These are phyloP conservation scores for Ophiostoma triangulosporum DNA, from an alignment of 2,329 filamentous ascomycete species.

Conservation along the genomic window DNA sequence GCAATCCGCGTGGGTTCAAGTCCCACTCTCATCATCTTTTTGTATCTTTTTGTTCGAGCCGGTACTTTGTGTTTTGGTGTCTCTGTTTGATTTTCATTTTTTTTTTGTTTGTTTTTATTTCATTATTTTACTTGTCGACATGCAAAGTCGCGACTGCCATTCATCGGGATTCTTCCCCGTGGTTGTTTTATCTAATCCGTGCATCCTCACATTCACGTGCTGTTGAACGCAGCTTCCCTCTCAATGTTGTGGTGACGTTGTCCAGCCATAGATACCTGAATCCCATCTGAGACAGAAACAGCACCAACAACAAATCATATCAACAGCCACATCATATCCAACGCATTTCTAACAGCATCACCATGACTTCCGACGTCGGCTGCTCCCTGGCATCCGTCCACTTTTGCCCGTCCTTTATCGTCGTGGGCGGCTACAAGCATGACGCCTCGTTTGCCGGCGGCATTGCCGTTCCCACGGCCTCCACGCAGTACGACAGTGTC, in stretches of 20 bases:
- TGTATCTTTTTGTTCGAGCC: background rate
- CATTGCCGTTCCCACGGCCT: background rate
- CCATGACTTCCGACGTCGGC: background rate
- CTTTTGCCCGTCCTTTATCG: background rate
- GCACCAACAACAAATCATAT: too few relatives aligned
- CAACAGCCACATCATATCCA: too few relatives aligned
- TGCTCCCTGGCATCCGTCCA: background rate
- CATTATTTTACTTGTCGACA: background rate
- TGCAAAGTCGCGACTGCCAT: too few relatives aligned
- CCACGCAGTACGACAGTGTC: constrained; percentile 19
- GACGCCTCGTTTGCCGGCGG: background rate
- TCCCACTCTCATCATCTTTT: constrained; percentile 3
- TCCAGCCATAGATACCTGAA: too few relatives aligned
- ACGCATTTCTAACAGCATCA: background rate
- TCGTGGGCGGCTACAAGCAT: background rate
- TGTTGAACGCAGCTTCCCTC: too few relatives aligned
- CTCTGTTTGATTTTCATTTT: background rate
- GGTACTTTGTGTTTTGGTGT: too few relatives aligned
- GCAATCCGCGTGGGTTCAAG: constrained; percentile 5
- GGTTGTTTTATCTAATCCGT: too few relatives aligned
- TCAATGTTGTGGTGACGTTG: too few relatives aligned
- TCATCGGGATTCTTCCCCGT: too few relatives aligned
- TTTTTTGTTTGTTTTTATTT: background rate
- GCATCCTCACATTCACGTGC: too few relatives aligned
- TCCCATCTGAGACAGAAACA: too few relatives aligned